Evolutionary conservation across 129 eudicot genomes (phyloP).

Genomic region (Ambrosia trifida): DNA sequence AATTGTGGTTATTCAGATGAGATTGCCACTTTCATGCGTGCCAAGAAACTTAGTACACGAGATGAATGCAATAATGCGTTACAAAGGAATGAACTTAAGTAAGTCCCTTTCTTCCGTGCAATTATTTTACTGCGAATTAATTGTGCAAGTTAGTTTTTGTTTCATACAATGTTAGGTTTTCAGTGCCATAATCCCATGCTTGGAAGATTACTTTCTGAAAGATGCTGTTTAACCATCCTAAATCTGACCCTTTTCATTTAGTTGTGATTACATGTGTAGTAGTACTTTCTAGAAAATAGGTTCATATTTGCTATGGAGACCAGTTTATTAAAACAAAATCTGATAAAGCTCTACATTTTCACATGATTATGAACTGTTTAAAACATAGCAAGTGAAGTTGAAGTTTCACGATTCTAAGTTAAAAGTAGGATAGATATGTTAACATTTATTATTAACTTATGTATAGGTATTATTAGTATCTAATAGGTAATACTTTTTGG

Average conservation of each 20-base stretch:
- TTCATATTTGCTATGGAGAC: too few species aligned
- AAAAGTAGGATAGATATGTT: not conserved
- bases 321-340: too few species aligned
- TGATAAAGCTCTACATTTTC: too few species aligned
- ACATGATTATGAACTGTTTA: not conserved
- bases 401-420: not conserved
- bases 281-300: too few species aligned
- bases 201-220: not conserved
- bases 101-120: constrained; percentile 36
- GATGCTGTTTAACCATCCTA: too few species aligned
- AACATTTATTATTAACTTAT: not conserved
- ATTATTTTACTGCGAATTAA: not conserved
- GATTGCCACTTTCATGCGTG: constrained; percentile 62
- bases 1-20: constrained; percentile 70
- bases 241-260: too few species aligned
- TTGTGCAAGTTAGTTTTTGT: too few species aligned
- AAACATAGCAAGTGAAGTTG: not conserved
- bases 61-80: constrained; percentile 37
- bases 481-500: not conserved
- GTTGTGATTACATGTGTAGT: not conserved
- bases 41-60: constrained; percentile 40
- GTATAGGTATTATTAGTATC: not conserved
- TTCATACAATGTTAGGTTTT: not conserved
- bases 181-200: not conserved
- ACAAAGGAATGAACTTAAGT: constrained; percentile 55